phyloP scores from a whole-genome alignment of 352 stramenopile species.

The Phytophthora uliginosa region DNA sequence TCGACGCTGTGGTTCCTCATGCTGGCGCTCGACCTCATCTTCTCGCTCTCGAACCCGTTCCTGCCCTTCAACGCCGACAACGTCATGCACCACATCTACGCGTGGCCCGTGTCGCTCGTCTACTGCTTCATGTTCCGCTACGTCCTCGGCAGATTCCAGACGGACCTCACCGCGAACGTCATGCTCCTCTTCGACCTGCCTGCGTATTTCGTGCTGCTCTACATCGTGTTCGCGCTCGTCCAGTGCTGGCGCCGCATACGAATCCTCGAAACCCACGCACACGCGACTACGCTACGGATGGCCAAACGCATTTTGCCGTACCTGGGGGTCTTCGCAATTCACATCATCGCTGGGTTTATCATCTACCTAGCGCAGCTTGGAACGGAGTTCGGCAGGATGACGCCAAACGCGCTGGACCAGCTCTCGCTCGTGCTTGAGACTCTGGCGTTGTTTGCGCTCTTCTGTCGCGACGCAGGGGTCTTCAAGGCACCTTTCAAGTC shows the following conservation, averaged over 20 bases:
- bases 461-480: constrained; percentile 76
- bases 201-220: constrained; percentile 73
- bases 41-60: constrained; percentile 90
- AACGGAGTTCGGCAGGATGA: constrained; percentile 44
- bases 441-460: constrained; percentile 78
- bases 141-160: constrained; percentile 48
- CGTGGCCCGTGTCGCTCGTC: constrained; percentile 76
- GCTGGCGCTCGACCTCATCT: constrained; percentile 88
- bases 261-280: constrained; percentile 78
- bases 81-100: constrained; percentile 84
- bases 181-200: constrained; percentile 80
- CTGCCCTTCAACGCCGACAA: constrained; percentile 89
- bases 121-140: constrained; percentile 83
- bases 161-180: constrained; percentile 46
- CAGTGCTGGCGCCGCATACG: constrained; percentile 78
- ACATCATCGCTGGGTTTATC: constrained; percentile 57
- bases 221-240: constrained; percentile 67
- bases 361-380: constrained; percentile 65
- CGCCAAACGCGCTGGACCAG: constrained; percentile 74
- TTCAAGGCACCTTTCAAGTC: constrained; percentile 40
- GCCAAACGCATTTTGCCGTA: constrained; percentile 89
- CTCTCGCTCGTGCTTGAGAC: constrained; percentile 79
- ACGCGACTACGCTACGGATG: constrained; percentile 83
- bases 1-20: constrained; percentile 89
- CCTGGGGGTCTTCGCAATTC: constrained; percentile 67